Evolutionary conservation across 2,329 filamentous ascomycete genomes (phyloP), one percentile per base, ranked within the genome.

Genomic region (Botryosphaeria agaves): DNA sequence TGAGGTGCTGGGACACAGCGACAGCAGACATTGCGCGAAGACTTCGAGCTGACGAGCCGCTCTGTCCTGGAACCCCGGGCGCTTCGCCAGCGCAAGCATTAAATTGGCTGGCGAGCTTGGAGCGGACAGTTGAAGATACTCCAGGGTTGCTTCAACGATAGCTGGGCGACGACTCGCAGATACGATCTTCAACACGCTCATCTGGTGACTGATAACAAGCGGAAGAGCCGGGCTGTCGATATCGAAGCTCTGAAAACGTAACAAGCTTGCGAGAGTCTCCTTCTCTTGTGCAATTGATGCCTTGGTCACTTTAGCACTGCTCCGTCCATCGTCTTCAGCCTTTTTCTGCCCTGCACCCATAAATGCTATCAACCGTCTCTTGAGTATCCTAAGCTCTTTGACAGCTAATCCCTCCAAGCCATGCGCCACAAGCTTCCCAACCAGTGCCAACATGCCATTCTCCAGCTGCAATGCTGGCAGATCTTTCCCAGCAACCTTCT

Each of bases 401-500:
- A 72, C 51, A 0, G 80, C 78, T 33, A 76, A 58, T n/a, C 72
- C 68, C 27, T 77, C 67, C 30, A 84, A 49, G 1, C 70, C 69
- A 28, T 82, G 57, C 0, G 59, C 56, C 9, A 83, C 55, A 1
- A 85, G 57, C 45, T 74, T 81, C 23, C 68, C 67, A 23, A 76
- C 53, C 31, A 85, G 62, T 0, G 74, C 71, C 11, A 76, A 68
- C 62, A 81, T 78, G 32, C 78, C 80, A 35, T 62, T 72, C 46
- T 85, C 80, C 3, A 85, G 51, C 44, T 85, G 77, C 23, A 79
- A 55, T 26, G 68, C 63, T 1, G 70, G 64, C n/a, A 74, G 55
- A 7, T 64, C 53, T 7, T 71, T 53, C 6, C 64, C 59, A 5
- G 65, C 54, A 1, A 64, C 55, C 16, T 64, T 57, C 14, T 49